These are phyloP conservation scores for Globisporangium paddicum DNA, from an alignment of 352 stramenopile species.

Conservation along the genomic window DNA sequence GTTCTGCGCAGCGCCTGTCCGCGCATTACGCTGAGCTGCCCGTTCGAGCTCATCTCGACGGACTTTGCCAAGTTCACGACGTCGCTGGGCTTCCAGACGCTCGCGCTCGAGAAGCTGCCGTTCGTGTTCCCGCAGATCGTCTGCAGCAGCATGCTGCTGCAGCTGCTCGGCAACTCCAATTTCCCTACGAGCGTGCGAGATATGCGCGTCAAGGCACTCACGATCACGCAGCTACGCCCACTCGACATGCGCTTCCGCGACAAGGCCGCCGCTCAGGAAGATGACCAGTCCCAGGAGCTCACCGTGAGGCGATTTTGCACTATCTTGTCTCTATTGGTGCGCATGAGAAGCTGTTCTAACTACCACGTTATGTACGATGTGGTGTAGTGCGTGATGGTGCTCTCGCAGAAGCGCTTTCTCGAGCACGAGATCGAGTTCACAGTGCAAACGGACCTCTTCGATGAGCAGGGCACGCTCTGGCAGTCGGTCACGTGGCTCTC, in stretches of 20 bases:
- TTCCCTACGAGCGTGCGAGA: constrained; percentile 54
- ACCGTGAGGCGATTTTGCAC: constrained; percentile 24
- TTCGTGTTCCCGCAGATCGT: constrained; percentile 76
- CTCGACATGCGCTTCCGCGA: constrained; percentile 69
- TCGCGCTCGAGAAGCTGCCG: constrained; percentile 64
- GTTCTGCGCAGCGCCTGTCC: constrained; percentile 59
- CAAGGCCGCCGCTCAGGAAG: constrained; percentile 8
- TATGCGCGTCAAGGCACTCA: constrained; percentile 64
- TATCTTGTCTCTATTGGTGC: not conserved
- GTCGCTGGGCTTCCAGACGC: constrained; percentile 58
- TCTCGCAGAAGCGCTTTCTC: constrained; percentile 70
- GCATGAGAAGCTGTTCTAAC: constrained; percentile 1
- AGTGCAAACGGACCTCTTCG: constrained; percentile 71
- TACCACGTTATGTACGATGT: constrained; percentile 1
- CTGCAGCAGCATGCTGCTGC: constrained; percentile 57
- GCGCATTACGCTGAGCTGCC: constrained; percentile 70
- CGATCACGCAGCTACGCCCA: constrained; percentile 62
- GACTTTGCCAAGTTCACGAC: constrained; percentile 83
- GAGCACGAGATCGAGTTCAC: constrained; percentile 66
- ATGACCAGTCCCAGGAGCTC: constrained; percentile 24
- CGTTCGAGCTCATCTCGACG: constrained; percentile 57
- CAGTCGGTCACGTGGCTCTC: constrained; percentile 65
- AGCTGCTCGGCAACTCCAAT: constrained; percentile 79
- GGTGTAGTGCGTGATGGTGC: constrained; percentile 64
- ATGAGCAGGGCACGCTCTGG: constrained; percentile 68